These are phyloP conservation scores for Populus euphratica DNA, from an alignment of 345 rosid genomes.

Conservation along the genomic window DNA sequence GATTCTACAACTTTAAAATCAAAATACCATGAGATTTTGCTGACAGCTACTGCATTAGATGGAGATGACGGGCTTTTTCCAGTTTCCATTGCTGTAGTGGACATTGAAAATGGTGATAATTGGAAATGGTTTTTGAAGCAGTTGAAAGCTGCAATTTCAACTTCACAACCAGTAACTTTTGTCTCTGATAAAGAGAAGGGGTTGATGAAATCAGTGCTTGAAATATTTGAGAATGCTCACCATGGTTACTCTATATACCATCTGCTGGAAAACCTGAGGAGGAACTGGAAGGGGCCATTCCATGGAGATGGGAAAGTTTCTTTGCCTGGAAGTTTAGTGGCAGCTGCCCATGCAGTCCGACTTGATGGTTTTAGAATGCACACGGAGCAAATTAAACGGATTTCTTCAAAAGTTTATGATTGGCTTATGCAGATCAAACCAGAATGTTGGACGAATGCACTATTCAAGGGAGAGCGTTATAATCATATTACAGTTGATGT, in stretches of 20 bases:
- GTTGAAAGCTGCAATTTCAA: slow-evolving; percentile 51
- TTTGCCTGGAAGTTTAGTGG: slow-evolving; percentile 57
- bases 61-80: slow-evolving; percentile 76
- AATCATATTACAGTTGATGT: slow-evolving; percentile 55
- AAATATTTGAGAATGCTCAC: slow-evolving; percentile 63
- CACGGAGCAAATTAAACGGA: slow-evolving; percentile 55
- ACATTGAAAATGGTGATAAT: slow-evolving; percentile 61
- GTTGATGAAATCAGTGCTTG: slow-evolving; percentile 47
- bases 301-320: slow-evolving; percentile 73
- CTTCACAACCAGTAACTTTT: slow-evolving; percentile 57
- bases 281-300: slow-evolving; percentile 56
- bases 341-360: slow-evolving; percentile 73
- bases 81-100: slow-evolving; percentile 74
- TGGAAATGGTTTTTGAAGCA: slow-evolving; percentile 90
- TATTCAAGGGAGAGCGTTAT: slow-evolving; percentile 72
- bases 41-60: slow-evolving; percentile 79
- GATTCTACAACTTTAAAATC: slow-evolving; percentile 67
- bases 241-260: slow-evolving; percentile 72
- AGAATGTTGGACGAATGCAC: slow-evolving; percentile 61
- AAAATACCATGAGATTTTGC: slow-evolving; percentile 69
- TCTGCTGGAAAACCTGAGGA: slow-evolving; percentile 60
- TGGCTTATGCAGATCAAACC: slow-evolving; percentile 75
- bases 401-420: slow-evolving; percentile 70
- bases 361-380: slow-evolving; percentile 50
- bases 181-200: slow-evolving; percentile 77